phyloP scores from a whole-genome alignment of 2,329 filamentous ascomycete species.

The Ambrosiella xylebori region DNA sequence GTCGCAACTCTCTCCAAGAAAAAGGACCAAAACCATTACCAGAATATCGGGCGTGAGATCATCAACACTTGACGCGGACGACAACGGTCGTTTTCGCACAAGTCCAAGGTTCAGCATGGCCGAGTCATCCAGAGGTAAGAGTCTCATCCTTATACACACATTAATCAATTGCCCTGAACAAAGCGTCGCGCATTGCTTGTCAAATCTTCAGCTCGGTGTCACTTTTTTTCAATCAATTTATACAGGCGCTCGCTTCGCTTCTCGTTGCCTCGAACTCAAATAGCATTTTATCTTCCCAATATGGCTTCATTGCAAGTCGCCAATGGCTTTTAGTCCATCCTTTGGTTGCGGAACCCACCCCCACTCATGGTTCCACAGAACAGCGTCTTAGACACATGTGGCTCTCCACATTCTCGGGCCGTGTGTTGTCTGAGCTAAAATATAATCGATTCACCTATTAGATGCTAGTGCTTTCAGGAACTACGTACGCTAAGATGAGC shows the following conservation, averaged over 20 bases:
- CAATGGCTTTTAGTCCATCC: too few species aligned
- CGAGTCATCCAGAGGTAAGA: neutral
- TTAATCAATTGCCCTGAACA: neutral
- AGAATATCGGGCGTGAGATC: neutral
- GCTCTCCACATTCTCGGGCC: neutral
- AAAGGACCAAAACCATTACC: neutral
- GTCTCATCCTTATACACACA: neutral
- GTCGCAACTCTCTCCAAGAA: neutral
- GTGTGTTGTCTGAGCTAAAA: neutral
- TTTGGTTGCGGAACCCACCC: neutral
- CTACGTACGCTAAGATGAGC: too few species aligned
- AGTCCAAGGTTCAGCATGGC: conserved; percentile 2
- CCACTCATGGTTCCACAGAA: neutral
- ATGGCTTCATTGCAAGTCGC: too few species aligned
- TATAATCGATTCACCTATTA: neutral
- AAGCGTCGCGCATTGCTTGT: too few species aligned
- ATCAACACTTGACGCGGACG: neutral
- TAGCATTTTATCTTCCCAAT: neutral
- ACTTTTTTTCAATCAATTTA: too few species aligned
- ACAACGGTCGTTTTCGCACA: neutral
- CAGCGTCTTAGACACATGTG: neutral
- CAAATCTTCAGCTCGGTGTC: too few species aligned
- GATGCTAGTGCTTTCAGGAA: too few species aligned
- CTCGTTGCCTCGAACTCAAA: neutral
- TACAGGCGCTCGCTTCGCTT: neutral